Conservation (phyloP, 768 basidiomycete species). For the Leccinellum luteum region DNA sequence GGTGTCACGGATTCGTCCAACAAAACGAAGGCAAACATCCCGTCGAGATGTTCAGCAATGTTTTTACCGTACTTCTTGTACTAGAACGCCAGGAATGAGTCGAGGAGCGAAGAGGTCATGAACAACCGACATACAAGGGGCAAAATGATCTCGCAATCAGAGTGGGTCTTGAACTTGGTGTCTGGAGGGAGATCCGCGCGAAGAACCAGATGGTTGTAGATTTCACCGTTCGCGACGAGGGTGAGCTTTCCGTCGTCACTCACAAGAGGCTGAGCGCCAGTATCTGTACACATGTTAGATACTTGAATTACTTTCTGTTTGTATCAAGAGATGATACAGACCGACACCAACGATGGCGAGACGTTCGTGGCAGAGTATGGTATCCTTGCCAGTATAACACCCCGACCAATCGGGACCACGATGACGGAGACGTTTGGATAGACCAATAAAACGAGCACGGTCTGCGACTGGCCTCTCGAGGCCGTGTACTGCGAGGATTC, state of each 20-base stretch:
- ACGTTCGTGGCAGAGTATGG: constrained; percentile 90
- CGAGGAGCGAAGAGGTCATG: neutral
- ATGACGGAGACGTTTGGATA: constrained; percentile 88
- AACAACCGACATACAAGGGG: constrained; percentile 61
- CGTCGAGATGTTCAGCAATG: constrained; percentile 81
- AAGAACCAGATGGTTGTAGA: constrained; percentile 93
- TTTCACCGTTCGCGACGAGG: constrained; percentile 96
- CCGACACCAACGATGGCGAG: constrained; percentile 98
- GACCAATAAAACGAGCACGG: constrained; percentile 73
- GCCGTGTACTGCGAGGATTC: constrained; percentile 85
- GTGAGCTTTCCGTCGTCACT: constrained; percentile 82
- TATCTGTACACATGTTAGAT: constrained; percentile 52
- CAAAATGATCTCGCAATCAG: constrained; percentile 97
- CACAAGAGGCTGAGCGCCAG: constrained; percentile 92
- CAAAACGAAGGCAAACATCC: constrained; percentile 98
- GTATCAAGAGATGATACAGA: constrained; percentile 36
- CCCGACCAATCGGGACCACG: constrained; percentile 99
- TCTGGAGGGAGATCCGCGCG: constrained; percentile 60
- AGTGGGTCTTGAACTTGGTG: constrained; percentile 92
- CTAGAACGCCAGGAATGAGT: constrained; percentile 39
- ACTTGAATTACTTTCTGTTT: neutral
- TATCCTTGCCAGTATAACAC: constrained; percentile 80
- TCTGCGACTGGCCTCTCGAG: constrained; percentile 66
- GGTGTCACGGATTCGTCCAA: constrained; percentile 91
- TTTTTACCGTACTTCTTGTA: constrained; percentile 79